phyloP scores from a whole-genome alignment of 2,329 filamentous ascomycete genomes.

The Calonectria multiphialidica region DNA sequence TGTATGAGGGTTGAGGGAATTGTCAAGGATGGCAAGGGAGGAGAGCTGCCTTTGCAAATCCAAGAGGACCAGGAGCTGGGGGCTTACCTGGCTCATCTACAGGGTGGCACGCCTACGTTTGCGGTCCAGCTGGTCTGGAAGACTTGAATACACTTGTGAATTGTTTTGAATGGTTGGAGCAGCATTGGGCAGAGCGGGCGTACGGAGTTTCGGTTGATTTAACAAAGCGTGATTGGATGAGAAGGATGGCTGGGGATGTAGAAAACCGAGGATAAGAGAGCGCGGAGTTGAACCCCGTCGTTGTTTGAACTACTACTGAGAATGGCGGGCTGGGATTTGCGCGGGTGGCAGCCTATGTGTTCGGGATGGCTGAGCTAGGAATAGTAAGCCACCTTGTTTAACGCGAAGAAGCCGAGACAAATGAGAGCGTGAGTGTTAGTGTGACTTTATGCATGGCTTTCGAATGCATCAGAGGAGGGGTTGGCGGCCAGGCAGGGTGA shows the following conservation, averaged over 20 bases:
- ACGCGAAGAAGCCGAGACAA: constrained; percentile 7
- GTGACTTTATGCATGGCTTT: not conserved
- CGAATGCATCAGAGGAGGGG: constrained; percentile 12
- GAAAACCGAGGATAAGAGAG: constrained; percentile 18
- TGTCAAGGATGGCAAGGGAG: constrained; percentile 69
- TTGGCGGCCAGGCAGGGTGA: constrained; percentile 11
- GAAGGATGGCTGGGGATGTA: constrained; percentile 8
- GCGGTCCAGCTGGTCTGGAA: constrained; percentile 54
- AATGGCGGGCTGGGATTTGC: not conserved
- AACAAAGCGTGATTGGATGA: constrained; percentile 28
- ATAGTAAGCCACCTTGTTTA: not conserved
- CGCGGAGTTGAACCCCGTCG: constrained; percentile 41
- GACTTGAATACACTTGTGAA: constrained; percentile 28
- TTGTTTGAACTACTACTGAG: constrained; percentile 11
- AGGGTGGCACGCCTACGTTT: constrained; percentile 59
- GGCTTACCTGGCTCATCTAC: constrained; percentile 77
- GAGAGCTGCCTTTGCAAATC: constrained; percentile 74
- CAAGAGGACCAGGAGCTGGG: constrained; percentile 79
- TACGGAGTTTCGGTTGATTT: constrained; percentile 37
- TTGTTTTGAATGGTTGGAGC: not conserved
- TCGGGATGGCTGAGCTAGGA: not conserved
- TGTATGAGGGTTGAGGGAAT: constrained; percentile 75
- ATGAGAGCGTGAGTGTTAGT: not conserved
- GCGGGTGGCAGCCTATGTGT: not conserved
- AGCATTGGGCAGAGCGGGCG: constrained; percentile 27